Percentiles rank a stretch among this genome's conserved stretches.
These are phyloP conservation scores for Chrysoporthe austroafricana DNA, from an alignment of 2,329 filamentous ascomycete species.

Conservation along the genomic window DNA sequence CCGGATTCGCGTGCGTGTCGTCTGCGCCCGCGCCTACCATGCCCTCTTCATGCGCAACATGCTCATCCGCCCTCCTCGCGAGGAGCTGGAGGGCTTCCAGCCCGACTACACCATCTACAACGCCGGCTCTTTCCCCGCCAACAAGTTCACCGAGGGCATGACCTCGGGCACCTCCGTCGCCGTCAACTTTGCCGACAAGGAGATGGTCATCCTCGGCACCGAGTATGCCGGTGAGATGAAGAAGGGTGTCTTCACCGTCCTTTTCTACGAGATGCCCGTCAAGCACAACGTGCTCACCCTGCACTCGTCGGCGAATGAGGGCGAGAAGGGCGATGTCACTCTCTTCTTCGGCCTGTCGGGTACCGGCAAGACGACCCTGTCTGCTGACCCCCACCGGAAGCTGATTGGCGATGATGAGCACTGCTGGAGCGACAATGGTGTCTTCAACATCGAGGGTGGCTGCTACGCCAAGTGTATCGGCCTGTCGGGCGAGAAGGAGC, in stretches of 20 bases:
- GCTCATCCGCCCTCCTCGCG: slow-evolving; percentile 90
- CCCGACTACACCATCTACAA: slow-evolving; percentile 99
- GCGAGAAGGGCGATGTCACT: slow-evolving; percentile 90
- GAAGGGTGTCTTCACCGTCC: slow-evolving; percentile 97
- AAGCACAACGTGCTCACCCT: slow-evolving; percentile 99
- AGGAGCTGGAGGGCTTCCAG: slow-evolving; percentile 96
- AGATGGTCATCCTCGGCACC: slow-evolving; percentile 99
- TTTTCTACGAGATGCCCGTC: slow-evolving; percentile 99
- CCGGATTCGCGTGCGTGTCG: slow-evolving; percentile 94
- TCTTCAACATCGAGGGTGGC: slow-evolving; percentile 99
- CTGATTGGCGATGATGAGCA: slow-evolving; percentile 99
- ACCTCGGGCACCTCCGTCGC: slow-evolving; percentile 96
- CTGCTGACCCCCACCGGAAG: slow-evolving; percentile 93
- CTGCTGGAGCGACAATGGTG: slow-evolving; percentile 95
- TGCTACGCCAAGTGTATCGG: slow-evolving; percentile 99
- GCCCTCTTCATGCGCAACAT: slow-evolving; percentile 99
- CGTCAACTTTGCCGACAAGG: slow-evolving; percentile 99
- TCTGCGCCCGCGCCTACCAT: slow-evolving; percentile 99
- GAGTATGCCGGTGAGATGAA: slow-evolving; percentile 99
- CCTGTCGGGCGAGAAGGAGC: slow-evolving; percentile 97
- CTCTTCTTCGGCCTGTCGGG: slow-evolving; percentile 99
- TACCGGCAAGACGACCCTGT: slow-evolving; percentile 98
- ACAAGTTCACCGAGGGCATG: slow-evolving; percentile 98
- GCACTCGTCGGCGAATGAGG: slow-evolving; percentile 98
- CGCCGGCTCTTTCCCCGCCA: slow-evolving; percentile 96